Conservation (phyloP, 2,329 filamentous ascomycete species). For the Colletotrichum sidae region DNA sequence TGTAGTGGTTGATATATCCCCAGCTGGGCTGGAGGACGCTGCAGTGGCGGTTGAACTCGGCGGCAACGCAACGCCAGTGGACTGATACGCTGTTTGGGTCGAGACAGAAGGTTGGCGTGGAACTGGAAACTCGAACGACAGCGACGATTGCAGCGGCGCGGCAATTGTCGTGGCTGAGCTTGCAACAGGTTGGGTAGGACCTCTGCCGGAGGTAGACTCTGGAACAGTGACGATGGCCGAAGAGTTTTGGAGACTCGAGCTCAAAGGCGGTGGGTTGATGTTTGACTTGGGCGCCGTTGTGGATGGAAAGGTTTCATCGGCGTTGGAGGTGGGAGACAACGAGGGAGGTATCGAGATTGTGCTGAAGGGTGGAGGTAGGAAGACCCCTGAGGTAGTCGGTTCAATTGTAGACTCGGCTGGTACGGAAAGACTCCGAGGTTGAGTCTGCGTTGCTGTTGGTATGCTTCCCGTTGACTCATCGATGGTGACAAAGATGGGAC, state of each 20-base stretch:
- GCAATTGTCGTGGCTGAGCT: neutral
- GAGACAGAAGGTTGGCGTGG: constrained; percentile 3
- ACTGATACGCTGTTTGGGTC: neutral
- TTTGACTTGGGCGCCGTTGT: neutral
- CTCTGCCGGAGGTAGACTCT: too few species aligned
- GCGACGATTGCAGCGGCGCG: constrained; percentile 11
- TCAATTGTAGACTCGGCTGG: neutral
- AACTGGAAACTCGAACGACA: constrained; percentile 31
- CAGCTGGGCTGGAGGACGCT: neutral
- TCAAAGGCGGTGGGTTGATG: constrained; percentile 6
- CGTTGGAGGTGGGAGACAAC: neutral
- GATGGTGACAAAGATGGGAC: constrained; percentile 37
- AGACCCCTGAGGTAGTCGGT: neutral
- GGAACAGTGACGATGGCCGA: neutral
- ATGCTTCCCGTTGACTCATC: constrained; percentile 4
- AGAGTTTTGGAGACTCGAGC: constrained; percentile 8
- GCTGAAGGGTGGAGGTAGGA: constrained; percentile 14
- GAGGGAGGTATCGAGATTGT: constrained; percentile 6
- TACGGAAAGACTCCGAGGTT: neutral
- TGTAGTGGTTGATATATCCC: neutral
- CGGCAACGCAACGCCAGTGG: neutral
- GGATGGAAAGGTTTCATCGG: neutral
- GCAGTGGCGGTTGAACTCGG: neutral
- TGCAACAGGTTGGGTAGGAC: neutral
- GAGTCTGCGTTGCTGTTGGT: constrained; percentile 4